Base-by-base conservation (phyloP, 805 yeast species). In the Kazachstania psychrophila region DNA sequence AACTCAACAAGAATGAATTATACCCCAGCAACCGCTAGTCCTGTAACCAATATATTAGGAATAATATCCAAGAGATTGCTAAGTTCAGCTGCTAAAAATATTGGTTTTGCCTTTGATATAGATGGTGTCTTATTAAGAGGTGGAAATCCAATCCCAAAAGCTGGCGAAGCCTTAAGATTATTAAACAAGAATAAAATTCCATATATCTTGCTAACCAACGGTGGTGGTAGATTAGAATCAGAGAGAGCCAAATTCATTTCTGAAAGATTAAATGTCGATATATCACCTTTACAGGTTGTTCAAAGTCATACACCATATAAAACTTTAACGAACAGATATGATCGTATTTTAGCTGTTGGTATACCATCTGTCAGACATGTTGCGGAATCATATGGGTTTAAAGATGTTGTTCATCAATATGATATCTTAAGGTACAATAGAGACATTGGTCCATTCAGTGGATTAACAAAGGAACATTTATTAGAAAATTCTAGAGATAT, bases 121-220 rank as follows among this genome's bases (percentile, higher is more conserved):
- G 96, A 88, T 60, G 96, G 96, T 6, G 96, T 88, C 8, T 62
- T 88, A 16, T 52, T 88, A 15, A 73, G 88, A 42, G 95, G 96
- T 14, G 62, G 72, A 15, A 66, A 66, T 33, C 73, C 88, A 1
- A 73, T 87, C 32, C 74, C 76, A 2, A 67, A 66, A 30, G 95
- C 95, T 2, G 62, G 62, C 10, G 68, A 67, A 13, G 81, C 94
- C 0, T 61, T 83, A 22, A 54, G 65, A 32, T 54, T 73, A 13
- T 62, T 88, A 31, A 64, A 77, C 30, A 44, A 66, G 6, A 52
- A 68, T 16, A 66, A 69, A 14, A 64, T 86, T 6, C 95, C 96
- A 1, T 88, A 75, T 62, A 74, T 86, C n/a, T 54, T 88, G 28
- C 66, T 88, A 54, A 87, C 96, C 6, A 87, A 88, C 56, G 96